Percentiles rank a stretch among this genome's conserved stretches.
Conservation (phyloP, 2,329 filamentous ascomycete species). For the Leptographium procerum region DNA sequence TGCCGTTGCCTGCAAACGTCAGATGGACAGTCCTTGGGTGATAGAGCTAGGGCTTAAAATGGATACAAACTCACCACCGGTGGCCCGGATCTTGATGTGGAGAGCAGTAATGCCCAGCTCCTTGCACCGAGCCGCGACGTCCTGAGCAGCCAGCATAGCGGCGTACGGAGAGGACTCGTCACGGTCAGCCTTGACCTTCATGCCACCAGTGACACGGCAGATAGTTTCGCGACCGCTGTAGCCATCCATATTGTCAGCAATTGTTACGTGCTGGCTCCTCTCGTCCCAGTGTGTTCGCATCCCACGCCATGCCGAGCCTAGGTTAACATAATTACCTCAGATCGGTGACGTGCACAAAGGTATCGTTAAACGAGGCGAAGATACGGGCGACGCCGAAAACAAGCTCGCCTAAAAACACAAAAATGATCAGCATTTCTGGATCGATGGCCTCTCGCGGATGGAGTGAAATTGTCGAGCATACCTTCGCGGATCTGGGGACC, state of each 20-base stretch:
- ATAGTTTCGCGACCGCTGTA: conserved; percentile 98
- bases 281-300: not conserved
- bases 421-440: not conserved
- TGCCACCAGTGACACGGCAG: conserved; percentile 98
- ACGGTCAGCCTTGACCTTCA: conserved; percentile 99
- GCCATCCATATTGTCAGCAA: conserved; percentile 57
- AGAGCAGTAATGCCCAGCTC: conserved; percentile 73
- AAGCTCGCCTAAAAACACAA: conserved; percentile 63
- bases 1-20: conserved; percentile 63
- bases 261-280: conserved; percentile 13
- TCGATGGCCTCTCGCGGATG: conserved; percentile 4
- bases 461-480: conserved; percentile 30
- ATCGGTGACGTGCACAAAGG: conserved; percentile 99
- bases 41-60: too few species aligned
- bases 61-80: conserved; percentile 58
- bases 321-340: conserved; percentile 71
- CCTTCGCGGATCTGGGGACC: conserved; percentile 95
- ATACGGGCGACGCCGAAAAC: conserved; percentile 97
- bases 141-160: conserved; percentile 99
- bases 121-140: conserved; percentile 79
- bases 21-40: not conserved
- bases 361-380: conserved; percentile 91
- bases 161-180: conserved; percentile 99
- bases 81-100: conserved; percentile 99
- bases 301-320: too few species aligned